Evolutionary conservation across 164 flowering plant genomes (phyloP), one percentile per base, ranked within the genome.

Genomic region (Stephania cephalantha): DNA sequence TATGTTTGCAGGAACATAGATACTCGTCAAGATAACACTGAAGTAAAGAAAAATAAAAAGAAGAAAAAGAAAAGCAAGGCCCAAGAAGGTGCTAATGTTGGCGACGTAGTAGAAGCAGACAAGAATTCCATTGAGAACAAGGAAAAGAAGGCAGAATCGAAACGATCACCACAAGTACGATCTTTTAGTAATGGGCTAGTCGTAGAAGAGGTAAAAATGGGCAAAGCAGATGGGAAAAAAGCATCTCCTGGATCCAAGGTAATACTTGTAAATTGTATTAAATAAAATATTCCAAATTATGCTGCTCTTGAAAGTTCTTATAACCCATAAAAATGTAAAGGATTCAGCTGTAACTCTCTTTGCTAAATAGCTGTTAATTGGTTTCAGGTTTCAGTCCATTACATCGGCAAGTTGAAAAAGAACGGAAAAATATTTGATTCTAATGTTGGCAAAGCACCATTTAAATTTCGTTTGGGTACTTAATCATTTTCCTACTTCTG

Each of bases 391-490:
- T 83, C 88, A 70, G 91, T 95, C 44, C 83, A 44, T 55, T 95
- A 95, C 77, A 93, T 89, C 79, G 99, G 97, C 73, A 93, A 90
- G 88, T 86, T 95, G 48, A 80, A 87, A 87, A 90, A 89, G 81
- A 89, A 85, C 76, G 97, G 92, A 6, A 76, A 85, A 76, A 88
- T 88, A 69, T 93, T 93, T 72, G 98, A 95, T 80, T 93, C 97
- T 7, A 91, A 89, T 73, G 78, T 91, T 46, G 90, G 92, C 67
- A 79, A 79, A 67, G 78, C 86, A 68, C 97, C 99, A 25, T 91
- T 93, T 64, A 85, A 89, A 80, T 93, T 95, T 78, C 93, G 93
- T 15, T 82, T 95, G 84, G 99, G 99, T 92, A 88, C 18, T 29
- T 9, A 11, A 45, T 53, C 29, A 44, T 35, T 42, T 4, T 18